phyloP scores from a whole-genome alignment of 2,329 filamentous ascomycete species.

The Talaromyces piceae region DNA sequence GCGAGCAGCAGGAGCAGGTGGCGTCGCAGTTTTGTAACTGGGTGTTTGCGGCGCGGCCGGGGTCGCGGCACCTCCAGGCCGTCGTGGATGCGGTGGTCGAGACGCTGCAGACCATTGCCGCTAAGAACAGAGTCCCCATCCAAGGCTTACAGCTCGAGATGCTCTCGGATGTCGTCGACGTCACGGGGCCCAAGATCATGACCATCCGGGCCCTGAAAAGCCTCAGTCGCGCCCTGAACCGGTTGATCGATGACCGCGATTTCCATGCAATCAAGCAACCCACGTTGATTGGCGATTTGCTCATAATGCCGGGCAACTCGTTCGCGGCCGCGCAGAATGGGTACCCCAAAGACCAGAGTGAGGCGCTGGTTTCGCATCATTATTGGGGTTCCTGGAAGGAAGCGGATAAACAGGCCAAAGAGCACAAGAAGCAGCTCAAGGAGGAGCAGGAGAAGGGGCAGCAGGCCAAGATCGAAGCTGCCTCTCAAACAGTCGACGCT shows the following conservation, averaged over 20 bases:
- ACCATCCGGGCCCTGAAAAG: slow-evolving; percentile 17
- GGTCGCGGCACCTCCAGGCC: slow-evolving; percentile 15
- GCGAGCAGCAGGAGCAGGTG: slow-evolving; percentile 6
- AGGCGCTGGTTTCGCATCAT: slow-evolving; percentile 10
- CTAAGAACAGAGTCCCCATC: slow-evolving; percentile 12
- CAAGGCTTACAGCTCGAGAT: slow-evolving; percentile 17
- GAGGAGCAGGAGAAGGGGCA: neutral
- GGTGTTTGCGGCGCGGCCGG: slow-evolving; percentile 16
- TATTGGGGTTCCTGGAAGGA: slow-evolving; percentile 13
- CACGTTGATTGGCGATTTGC: slow-evolving; percentile 19
- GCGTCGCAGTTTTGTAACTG: slow-evolving; percentile 20
- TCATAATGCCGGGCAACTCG: slow-evolving; percentile 20
- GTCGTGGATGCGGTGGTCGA: slow-evolving; percentile 16
- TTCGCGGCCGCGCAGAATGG: slow-evolving; percentile 20
- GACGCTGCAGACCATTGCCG: slow-evolving; percentile 15
- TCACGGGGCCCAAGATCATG: slow-evolving; percentile 23
- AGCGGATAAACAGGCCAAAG: neutral
- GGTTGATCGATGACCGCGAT: slow-evolving; percentile 18
- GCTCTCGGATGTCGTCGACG: slow-evolving; percentile 21
- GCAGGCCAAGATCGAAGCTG: neutral
- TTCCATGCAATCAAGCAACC: slow-evolving; percentile 17
- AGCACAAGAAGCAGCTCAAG: neutral
- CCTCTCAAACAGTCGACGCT: too few relatives aligned
- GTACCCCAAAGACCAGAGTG: slow-evolving; percentile 13
- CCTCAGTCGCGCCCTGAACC: slow-evolving; percentile 13